Evolutionary conservation across 2,329 filamentous ascomycete species (phyloP), one percentile per base, ranked within the genome.

Genomic region (Aspergillus japonicus): DNA sequence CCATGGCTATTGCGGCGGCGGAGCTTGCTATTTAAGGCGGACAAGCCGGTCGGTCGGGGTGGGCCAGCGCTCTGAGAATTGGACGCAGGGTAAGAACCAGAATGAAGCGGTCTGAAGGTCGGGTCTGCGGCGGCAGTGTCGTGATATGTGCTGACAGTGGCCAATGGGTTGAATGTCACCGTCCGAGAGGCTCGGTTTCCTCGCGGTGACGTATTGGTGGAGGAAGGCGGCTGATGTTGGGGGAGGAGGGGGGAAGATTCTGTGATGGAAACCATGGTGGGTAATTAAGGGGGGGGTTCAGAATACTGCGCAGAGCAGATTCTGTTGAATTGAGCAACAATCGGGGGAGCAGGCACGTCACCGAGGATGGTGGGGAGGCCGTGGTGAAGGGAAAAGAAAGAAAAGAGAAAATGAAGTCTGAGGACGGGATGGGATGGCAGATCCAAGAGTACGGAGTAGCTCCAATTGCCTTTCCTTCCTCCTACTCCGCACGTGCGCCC

Each of bases 1-100:
- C 91, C 89, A 69, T 92, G 89, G 75, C 91, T 96, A 71, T 96
- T 95, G 65, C 93, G 86, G 69, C 94, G 84, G 57, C 91, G 88
- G 50, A 97, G 82, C 77, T 93, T 96, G 83, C 83, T 94, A 77
- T 97, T 96, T 67, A 97, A 79, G 3, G 89, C 86, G 5, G 92
- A 87, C 24, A 96, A 85, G 76, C 90, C 88, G 4, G 87, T 86
- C 56, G 82, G 81, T 14, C 77, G 77, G 23, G 63, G 66, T 42
- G 70, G 67, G 39, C 39, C 39, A 23, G 62, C 62, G 47, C 62
- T 63, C 39, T 68, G 69, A 14, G 66, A 60, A 66, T 71, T 71
- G 39, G 73, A 70, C 50, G 75, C 66, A 11, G 75, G 73, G 12
- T 75, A 71, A 39, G 77, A 74, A 31, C 72, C 70, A 21, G 74